Conservation (phyloP, 768 basidiomycete genomes). For the Kwoniella bestiolae region DNA sequence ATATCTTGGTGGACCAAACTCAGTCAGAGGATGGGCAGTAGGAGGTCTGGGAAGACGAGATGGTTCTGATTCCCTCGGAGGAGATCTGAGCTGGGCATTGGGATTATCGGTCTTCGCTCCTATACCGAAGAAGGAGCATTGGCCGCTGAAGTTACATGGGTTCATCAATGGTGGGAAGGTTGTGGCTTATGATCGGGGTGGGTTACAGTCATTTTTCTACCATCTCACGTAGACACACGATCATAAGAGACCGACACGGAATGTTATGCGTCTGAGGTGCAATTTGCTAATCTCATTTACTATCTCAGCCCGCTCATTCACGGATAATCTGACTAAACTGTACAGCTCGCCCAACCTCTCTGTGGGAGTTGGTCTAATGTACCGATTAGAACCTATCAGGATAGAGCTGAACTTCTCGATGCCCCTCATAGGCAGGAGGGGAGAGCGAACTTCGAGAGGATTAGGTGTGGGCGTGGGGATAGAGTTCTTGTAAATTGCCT, state of each 20-base stretch:
- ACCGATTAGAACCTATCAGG: conserved; percentile 51
- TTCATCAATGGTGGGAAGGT: conserved; percentile 55
- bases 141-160: conserved; percentile 51
- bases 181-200: conserved; percentile 48
- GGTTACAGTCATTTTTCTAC: too few species aligned
- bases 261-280: too few species aligned
- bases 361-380: conserved; percentile 52
- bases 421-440: conserved; percentile 52
- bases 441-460: conserved; percentile 50
- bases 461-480: conserved; percentile 55
- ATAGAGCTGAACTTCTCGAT: conserved; percentile 55
- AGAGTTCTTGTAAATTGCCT: conserved; percentile 49
- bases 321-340: conserved; percentile 46
- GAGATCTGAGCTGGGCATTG: conserved; percentile 52
- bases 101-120: conserved; percentile 51
- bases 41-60: conserved; percentile 52
- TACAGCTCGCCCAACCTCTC: conserved; percentile 50
- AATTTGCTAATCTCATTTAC: too few species aligned
- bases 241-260: too few species aligned
- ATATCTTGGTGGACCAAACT: conserved; percentile 89
- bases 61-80: conserved; percentile 55
- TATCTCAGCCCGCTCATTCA: conserved; percentile 38
- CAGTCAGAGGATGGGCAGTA: conserved; percentile 64
- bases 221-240: too few species aligned
- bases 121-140: conserved; percentile 49